Conservation (phyloP, 345 rosid species). For the Melastoma malabathricum region DNA sequence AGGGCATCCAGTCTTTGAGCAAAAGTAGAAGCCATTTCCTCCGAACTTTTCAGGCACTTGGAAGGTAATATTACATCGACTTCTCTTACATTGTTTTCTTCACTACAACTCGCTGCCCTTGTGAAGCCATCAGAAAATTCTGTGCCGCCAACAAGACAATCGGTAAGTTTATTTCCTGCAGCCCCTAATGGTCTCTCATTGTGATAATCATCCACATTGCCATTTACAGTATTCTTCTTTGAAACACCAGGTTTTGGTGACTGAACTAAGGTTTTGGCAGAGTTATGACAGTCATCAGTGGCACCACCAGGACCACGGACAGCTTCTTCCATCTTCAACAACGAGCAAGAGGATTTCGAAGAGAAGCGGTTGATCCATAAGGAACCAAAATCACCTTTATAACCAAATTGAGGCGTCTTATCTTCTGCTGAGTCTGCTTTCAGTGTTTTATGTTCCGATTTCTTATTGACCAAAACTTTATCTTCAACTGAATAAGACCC, state of each 20-base stretch:
- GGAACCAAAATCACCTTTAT: conserved; percentile 37
- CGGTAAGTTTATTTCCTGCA: conserved; percentile 12
- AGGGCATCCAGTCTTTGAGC: conserved; percentile 69
- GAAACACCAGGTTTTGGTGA: conserved; percentile 8
- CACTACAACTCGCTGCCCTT: conserved; percentile 13
- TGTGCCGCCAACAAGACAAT: conserved; percentile 12
- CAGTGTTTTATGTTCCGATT: conserved; percentile 22
- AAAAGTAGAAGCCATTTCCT: conserved; percentile 50
- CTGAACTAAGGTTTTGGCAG: conserved; percentile 11
- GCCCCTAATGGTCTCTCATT: conserved; percentile 7
- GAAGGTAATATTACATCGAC: conserved; percentile 20
- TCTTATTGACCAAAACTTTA: conserved; percentile 19
- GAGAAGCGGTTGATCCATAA: conserved; percentile 72
- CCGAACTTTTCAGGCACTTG: conserved; percentile 31
- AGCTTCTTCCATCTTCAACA: conserved; percentile 11
- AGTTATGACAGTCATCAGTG: conserved; percentile 17
- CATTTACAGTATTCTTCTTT: conserved; percentile 8
- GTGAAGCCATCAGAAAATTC: conserved; percentile 23
- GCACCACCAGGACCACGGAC: conserved; percentile 7
- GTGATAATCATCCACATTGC: conserved; percentile 10
- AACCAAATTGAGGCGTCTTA: conserved; percentile 18
- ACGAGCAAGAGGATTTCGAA: conserved; percentile 21
- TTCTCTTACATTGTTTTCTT: conserved; percentile 15
- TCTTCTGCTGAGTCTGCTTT: conserved; percentile 18
- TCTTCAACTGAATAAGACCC: conserved; percentile 18